Conservation (phyloP, 1,284 basidiomycete species). For the Cryptococcus deneoformans region DNA sequence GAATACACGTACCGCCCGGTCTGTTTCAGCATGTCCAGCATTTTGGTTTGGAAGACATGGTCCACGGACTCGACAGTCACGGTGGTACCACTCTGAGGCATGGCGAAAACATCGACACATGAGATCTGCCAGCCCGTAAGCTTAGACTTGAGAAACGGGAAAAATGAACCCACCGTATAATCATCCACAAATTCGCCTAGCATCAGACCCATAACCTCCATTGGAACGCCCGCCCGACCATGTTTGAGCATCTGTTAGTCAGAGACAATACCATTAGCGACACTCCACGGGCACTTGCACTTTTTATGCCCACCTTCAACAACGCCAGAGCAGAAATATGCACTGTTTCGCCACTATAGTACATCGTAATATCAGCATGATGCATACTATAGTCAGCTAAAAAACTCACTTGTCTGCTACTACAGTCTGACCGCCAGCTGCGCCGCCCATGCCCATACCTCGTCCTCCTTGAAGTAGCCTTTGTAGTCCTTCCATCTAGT, state of each 20-base stretch:
- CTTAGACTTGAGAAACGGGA: neutral
- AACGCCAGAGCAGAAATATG: constrained; percentile 93
- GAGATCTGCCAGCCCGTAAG: constrained; percentile 50
- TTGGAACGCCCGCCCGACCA: constrained; percentile 96
- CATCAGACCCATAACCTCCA: constrained; percentile 99
- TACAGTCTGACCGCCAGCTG: constrained; percentile 34
- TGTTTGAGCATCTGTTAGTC: constrained; percentile 91
- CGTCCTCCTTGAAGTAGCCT: constrained; percentile 12
- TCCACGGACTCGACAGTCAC: constrained; percentile 99
- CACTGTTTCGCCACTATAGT: constrained; percentile 82
- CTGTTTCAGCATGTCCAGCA: constrained; percentile 99
- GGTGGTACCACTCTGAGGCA: constrained; percentile 98
- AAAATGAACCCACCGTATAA: constrained; percentile 67
- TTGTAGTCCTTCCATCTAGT: constrained; percentile 10
- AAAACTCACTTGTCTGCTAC: constrained; percentile 49
- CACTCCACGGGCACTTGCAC: neutral
- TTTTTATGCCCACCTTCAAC: constrained; percentile 67
- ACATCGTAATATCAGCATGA: neutral
- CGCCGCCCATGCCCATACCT: constrained; percentile 12
- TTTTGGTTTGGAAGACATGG: constrained; percentile 97
- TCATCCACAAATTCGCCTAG: constrained; percentile 99
- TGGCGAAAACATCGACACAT: constrained; percentile 98
- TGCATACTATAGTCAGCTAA: neutral
- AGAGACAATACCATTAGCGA: neutral
- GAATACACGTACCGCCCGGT: constrained; percentile 74